Evolutionary conservation across 2,329 filamentous ascomycete genomes (phyloP).

Genomic region (Arthrobotrys sinensis): DNA sequence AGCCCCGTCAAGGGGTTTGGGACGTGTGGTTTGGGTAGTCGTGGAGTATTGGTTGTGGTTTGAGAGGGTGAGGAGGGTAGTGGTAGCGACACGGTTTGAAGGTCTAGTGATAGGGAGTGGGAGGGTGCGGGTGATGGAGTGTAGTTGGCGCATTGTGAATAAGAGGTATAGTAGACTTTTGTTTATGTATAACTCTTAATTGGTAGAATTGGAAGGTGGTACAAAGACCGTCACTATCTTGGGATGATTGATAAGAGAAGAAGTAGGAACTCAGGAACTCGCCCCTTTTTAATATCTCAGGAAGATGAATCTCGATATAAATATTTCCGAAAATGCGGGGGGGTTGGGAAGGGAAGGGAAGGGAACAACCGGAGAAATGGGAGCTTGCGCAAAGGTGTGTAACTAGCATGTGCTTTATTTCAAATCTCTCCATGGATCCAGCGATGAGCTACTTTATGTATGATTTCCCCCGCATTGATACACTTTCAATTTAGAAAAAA

Average conservation of each 20-base stretch:
- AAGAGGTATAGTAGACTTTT: background rate
- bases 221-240: conserved; percentile 1
- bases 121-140: conserved; percentile 7
- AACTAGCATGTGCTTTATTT: conserved; percentile 8
- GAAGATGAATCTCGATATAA: too few relatives aligned
- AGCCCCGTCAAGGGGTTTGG: conserved; percentile 32
- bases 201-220: background rate
- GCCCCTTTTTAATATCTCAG: too few relatives aligned
- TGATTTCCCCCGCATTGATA: background rate
- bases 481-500: background rate
- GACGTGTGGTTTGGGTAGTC: conserved; percentile 31
- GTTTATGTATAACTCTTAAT: background rate
- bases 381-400: background rate
- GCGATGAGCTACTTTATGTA: background rate
- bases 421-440: too few relatives aligned
- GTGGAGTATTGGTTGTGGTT: conserved; percentile 18
- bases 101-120: conserved; percentile 8
- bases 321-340: too few relatives aligned
- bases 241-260: background rate
- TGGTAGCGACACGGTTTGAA: background rate
- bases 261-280: background rate
- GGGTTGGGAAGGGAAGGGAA: background rate
- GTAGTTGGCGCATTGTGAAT: conserved; percentile 37
- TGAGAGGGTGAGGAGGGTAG: conserved; percentile 5
- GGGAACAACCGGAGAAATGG: background rate